phyloP scores from a whole-genome alignment of 2,329 filamentous ascomycete species.

The Bimuria novae-zelandiae region DNA sequence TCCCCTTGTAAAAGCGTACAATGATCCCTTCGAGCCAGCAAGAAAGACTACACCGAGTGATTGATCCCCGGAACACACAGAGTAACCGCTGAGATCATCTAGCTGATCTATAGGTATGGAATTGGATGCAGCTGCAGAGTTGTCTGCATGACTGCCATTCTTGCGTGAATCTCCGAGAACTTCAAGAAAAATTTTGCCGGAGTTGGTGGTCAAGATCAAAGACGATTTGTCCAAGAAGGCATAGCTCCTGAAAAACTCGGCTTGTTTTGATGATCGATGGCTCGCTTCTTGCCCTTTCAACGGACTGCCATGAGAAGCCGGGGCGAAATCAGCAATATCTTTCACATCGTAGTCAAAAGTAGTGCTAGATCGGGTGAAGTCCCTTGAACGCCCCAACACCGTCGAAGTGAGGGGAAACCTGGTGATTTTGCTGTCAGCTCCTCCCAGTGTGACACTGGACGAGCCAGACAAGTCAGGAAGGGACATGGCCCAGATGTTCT shows the following conservation, averaged over 20 bases:
- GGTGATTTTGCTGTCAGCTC: conserved; percentile 73
- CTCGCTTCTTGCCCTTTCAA: neutral
- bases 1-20: conserved; percentile 45
- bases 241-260: conserved; percentile 63
- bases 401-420: conserved; percentile 16
- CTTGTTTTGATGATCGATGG: conserved; percentile 28
- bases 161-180: conserved; percentile 13
- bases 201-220: conserved; percentile 63
- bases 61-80: conserved; percentile 48
- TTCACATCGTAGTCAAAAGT: conserved; percentile 31
- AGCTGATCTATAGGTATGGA: conserved; percentile 39
- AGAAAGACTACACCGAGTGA: conserved; percentile 49
- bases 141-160: neutral
- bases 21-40: conserved; percentile 51
- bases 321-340: conserved; percentile 26
- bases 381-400: neutral
- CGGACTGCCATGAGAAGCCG: neutral
- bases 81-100: conserved; percentile 54
- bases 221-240: conserved; percentile 61
- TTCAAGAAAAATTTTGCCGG: conserved; percentile 60
- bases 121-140: conserved; percentile 3
- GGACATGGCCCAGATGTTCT: conserved; percentile 79
- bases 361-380: neutral
- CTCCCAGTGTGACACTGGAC: conserved; percentile 58
- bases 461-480: conserved; percentile 9